Base-by-base conservation (phyloP, 2,329 filamentous ascomycete genomes). In the Elsinoe arachidis region DNA sequence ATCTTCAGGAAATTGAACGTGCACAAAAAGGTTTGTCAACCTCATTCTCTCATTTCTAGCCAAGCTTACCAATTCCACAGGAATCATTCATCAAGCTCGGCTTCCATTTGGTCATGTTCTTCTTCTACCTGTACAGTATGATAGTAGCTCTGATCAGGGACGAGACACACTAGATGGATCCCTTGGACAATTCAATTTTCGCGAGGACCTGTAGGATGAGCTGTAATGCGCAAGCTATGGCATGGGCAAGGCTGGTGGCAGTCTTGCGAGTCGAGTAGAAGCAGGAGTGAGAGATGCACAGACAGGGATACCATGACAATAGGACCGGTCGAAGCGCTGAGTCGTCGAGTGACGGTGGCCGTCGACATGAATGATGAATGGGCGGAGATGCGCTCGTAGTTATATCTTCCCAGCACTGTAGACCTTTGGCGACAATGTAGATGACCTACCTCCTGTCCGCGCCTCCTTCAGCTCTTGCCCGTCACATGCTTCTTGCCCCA, bases 1-100 rank as follows among this genome's bases (percentile, higher is more conserved):
- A 99, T 99, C 69, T 99, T 99, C 84, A 85, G 93, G 74, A 99
- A 99, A 79, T 79, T 99, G 61, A 99, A 99, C 67, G 88, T 96
- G 54, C 93, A 99, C 75, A 99, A 99, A 81, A 97, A 96, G 87
- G 91, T 92, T 74, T 56, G 66, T 9, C 21, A 1, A 5, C 11
- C 23, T 11, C 17, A 69, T 61, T 5, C 6, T 7, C 6, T 14
- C 5, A 5, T 2, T 17, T 26, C 7, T 30, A 58, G 61, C 15
- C 14, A 39, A 59, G 43, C 61, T 63, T 43, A 63, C 41, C 26
- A 5, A 7, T 46, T 46, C 17, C 33, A 26, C 64, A 96, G 91
- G 93, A 99, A 83, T 97, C 93, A 0, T 99, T 99, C 74, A 86
- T 93, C 78, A 99, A 99, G 79, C 88, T 99, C 43, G 93, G 92